Conservation (phyloP, 139 green algal genomes). For the Asterochloris erici region DNA sequence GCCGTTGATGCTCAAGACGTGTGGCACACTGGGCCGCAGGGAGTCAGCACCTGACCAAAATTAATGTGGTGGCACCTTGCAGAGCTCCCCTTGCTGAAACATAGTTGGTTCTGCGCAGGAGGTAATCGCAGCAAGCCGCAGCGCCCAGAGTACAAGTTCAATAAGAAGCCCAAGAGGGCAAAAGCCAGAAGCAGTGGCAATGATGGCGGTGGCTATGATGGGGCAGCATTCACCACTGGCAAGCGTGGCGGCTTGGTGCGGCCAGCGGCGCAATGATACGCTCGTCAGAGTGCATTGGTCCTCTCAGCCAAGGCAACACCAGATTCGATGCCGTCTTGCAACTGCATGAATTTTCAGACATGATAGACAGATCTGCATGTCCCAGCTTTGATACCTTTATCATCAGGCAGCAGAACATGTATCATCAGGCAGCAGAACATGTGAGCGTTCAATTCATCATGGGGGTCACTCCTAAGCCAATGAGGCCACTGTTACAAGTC, state of each 20-base stretch:
- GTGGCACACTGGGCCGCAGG: neutral
- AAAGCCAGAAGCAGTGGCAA: conserved; percentile 45
- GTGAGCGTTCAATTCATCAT: too few relatives aligned
- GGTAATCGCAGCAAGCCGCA: conserved; percentile 23
- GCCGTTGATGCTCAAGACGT: neutral
- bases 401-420: too few relatives aligned
- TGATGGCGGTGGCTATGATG: conserved; percentile 51
- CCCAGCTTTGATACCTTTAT: too few relatives aligned
- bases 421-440: too few relatives aligned
- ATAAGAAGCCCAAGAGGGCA: conserved; percentile 67
- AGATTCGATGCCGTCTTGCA: too few relatives aligned
- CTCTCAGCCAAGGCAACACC: too few relatives aligned
- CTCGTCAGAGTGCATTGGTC: too few relatives aligned
- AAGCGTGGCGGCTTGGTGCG: conserved; percentile 67
- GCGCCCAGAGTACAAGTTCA: conserved; percentile 71
- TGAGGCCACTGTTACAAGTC: too few relatives aligned
- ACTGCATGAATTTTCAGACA: too few relatives aligned
- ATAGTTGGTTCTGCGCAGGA: neutral
- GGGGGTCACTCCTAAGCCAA: too few relatives aligned
- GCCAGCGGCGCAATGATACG: neutral
- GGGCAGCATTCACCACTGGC: conserved; percentile 41
- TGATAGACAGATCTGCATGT: too few relatives aligned
- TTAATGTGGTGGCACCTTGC: neutral
- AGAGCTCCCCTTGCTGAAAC: neutral
- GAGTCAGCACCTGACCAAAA: neutral